phyloP scores from a whole-genome alignment of 805 yeast genomes.

The Teunomyces pallodes region DNA sequence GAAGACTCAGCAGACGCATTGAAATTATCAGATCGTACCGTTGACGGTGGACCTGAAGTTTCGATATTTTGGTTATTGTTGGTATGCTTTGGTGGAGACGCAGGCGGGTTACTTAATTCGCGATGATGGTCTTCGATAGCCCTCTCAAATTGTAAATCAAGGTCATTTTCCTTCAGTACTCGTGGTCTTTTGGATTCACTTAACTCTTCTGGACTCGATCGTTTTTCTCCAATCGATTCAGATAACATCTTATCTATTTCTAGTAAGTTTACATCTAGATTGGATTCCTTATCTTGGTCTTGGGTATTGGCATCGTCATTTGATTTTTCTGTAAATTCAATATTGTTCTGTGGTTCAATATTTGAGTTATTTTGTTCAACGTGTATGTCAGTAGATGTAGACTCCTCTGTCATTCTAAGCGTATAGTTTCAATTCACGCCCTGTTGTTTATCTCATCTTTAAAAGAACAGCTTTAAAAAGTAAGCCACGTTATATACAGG shows the following conservation, averaged over 20 bases:
- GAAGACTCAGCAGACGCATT: neutral
- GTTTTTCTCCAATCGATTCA: slow-evolving; percentile 13
- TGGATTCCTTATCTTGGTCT: neutral
- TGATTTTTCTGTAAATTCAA: neutral
- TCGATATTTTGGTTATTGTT: neutral
- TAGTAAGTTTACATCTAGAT: slow-evolving; percentile 6
- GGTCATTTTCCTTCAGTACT: slow-evolving; percentile 2
- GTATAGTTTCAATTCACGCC: neutral
- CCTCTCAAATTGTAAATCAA: slow-evolving; percentile 18
- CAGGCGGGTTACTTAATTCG: slow-evolving; percentile 7
- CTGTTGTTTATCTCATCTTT: slow-evolving; percentile 4
- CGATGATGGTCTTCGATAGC: slow-evolving; percentile 17
- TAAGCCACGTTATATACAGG: neutral
- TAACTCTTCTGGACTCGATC: slow-evolving; percentile 2
- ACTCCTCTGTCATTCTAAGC: slow-evolving; percentile 1
- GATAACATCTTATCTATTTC: slow-evolving; percentile 20
- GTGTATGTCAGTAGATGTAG: neutral
- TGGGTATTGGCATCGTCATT: no score
- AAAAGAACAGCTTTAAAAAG: neutral
- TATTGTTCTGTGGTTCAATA: neutral
- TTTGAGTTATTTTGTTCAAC: neutral
- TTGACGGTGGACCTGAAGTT: neutral
- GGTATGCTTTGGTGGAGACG: neutral
- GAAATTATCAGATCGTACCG: slow-evolving; percentile 5
- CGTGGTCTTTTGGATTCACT: slow-evolving; percentile 2